phyloP scores from a whole-genome alignment of 345 rosid species.

The Iberis pinnata region DNA sequence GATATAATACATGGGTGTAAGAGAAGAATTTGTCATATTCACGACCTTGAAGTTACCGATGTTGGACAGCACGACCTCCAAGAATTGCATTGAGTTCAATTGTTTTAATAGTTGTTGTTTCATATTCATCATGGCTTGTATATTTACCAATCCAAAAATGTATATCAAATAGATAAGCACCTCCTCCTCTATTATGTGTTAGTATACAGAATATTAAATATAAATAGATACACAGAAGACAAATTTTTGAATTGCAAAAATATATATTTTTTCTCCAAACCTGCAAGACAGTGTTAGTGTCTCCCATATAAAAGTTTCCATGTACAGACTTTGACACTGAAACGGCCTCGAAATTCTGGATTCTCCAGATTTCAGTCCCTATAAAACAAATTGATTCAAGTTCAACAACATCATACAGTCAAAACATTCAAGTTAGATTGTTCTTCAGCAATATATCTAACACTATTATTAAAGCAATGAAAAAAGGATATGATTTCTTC shows the following conservation, averaged over 20 bases:
- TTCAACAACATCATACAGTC: no score
- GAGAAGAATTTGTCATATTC: background rate
- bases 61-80: background rate
- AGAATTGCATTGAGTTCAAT: background rate
- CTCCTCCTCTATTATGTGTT: constrained; percentile 48
- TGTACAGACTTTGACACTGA: background rate
- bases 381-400: no score
- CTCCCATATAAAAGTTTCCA: background rate
- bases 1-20: background rate
- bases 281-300: background rate
- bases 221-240: no score
- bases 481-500: no score
- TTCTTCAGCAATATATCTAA: no score
- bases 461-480: no score
- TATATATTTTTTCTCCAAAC: no score
- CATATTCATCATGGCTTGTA: constrained; percentile 30
- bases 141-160: constrained; percentile 81
- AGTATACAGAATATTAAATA: constrained; percentile 46
- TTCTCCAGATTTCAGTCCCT: background rate
- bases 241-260: no score
- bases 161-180: constrained; percentile 58
- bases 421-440: no score
- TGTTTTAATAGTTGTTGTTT: background rate
- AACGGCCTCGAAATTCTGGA: background rate
- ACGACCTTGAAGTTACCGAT: background rate